phyloP scores from a whole-genome alignment of 2,329 filamentous ascomycete genomes.

The Fusarium beomiforme region DNA sequence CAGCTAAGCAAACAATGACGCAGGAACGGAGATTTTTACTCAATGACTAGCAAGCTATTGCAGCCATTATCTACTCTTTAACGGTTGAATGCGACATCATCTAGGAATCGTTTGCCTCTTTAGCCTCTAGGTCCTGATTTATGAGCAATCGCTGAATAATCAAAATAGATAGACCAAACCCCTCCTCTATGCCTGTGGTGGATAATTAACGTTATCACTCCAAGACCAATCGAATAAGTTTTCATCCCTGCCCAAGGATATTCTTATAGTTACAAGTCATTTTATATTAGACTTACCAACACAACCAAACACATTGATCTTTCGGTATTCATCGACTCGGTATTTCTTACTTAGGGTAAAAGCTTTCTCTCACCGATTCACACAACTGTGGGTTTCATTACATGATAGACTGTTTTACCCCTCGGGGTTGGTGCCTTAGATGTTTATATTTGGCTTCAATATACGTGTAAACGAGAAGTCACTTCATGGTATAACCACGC shows the following conservation, averaged over 20 bases:
- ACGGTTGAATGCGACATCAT: too few species aligned
- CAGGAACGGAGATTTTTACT: not conserved
- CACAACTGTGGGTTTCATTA: not conserved
- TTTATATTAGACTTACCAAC: not conserved
- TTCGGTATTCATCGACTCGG: not conserved
- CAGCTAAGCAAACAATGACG: slow-evolving; percentile 15
- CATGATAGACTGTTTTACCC: not conserved
- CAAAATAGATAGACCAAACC: not conserved
- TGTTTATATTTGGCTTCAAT: not conserved
- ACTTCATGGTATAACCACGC: not conserved
- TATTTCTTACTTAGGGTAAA: too few species aligned
- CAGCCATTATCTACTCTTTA: not conserved
- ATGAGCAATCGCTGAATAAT: slow-evolving; percentile 22
- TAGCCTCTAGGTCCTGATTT: not conserved
- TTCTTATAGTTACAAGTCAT: not conserved
- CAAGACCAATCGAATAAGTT: not conserved
- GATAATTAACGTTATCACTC: slow-evolving; percentile 18
- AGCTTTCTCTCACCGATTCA: not conserved
- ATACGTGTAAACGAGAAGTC: not conserved
- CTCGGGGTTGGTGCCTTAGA: not conserved
- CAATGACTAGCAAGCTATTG: not conserved
- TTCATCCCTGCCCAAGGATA: too few species aligned
- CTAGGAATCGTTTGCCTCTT: not conserved
- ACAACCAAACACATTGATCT: not conserved
- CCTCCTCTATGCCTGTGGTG: not conserved